Evolutionary conservation across 495 filamentous ascomycete genomes (phyloP).

Genomic region (Annulohypoxylon stygium): DNA sequence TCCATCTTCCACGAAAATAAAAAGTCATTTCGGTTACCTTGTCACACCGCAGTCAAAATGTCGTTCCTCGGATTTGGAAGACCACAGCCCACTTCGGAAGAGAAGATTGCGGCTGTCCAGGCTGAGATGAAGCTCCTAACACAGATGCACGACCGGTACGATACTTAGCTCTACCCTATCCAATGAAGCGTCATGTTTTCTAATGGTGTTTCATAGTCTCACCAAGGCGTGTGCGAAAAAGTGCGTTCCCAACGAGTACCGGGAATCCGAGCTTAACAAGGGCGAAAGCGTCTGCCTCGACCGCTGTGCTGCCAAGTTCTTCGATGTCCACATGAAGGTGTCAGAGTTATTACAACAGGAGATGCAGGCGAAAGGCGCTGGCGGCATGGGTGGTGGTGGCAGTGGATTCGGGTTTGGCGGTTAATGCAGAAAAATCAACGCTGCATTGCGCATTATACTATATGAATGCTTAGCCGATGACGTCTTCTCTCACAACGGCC

Average conservation of each 20-base stretch:
- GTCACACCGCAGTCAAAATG: constrained; percentile 67
- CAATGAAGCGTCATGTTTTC: too few relatives aligned
- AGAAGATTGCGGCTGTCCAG: constrained; percentile 96
- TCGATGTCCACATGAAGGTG: constrained; percentile 97
- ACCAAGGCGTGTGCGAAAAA: constrained; percentile 90
- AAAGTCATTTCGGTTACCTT: not conserved
- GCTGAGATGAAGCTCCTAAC: constrained; percentile 94
- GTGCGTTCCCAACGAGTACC: constrained; percentile 91
- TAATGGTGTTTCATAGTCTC: constrained; percentile 67
- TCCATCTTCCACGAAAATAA: constrained; percentile 30
- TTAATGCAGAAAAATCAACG: constrained; percentile 23
- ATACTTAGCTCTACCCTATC: not conserved
- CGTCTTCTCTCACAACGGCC: not conserved
- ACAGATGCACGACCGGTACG: constrained; percentile 95
- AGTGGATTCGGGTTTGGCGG: constrained; percentile 54
- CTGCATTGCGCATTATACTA: not conserved
- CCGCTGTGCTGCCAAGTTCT: constrained; percentile 96
- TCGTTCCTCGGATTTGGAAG: constrained; percentile 92
- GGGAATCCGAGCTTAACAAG: constrained; percentile 96
- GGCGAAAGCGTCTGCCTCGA: constrained; percentile 98
- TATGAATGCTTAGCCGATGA: not conserved
- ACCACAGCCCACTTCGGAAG: constrained; percentile 89
- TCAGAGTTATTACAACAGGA: constrained; percentile 68
- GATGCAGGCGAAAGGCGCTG: constrained; percentile 57
- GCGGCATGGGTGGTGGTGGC: constrained; percentile 55